Percentiles rank a stretch among this genome's conserved stretches.
Evolutionary conservation across 495 filamentous ascomycete genomes (phyloP).

Genomic region (Penicillium cinerascens): DNA sequence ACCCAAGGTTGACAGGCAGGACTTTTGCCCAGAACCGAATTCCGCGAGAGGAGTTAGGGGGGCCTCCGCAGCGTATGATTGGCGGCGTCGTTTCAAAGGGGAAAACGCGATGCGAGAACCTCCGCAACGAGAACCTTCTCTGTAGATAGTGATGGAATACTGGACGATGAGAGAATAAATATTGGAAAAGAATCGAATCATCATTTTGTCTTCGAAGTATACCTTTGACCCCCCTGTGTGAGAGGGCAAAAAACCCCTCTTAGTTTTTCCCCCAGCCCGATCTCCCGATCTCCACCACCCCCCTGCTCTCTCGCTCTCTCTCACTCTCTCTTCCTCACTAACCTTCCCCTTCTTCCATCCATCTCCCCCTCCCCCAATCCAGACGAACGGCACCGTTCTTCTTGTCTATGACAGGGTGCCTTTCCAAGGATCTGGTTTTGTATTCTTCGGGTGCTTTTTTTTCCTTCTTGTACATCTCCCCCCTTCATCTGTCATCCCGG

Average conservation of each 20-base stretch:
- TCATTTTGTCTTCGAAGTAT: neutral
- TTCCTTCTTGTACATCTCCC: slow-evolving; percentile 37
- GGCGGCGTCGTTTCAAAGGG: neutral
- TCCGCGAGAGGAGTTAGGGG: neutral
- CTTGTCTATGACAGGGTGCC: slow-evolving; percentile 26
- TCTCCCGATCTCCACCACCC: slow-evolving; percentile 1
- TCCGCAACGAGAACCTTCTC: neutral
- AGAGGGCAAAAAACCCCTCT: neutral
- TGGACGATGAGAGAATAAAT: neutral
- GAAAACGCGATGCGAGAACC: neutral
- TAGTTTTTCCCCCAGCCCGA: slow-evolving; percentile 1
- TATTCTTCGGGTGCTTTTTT: slow-evolving; percentile 14
- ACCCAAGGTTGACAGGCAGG: too few relatives aligned
- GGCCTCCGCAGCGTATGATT: neutral
- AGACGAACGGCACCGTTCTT: slow-evolving; percentile 27
- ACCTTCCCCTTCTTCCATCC: slow-evolving; percentile 18
- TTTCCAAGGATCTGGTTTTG: slow-evolving; percentile 29
- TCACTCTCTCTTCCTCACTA: slow-evolving; percentile 12
- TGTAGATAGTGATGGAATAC: neutral
- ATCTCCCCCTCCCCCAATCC: slow-evolving; percentile 13
- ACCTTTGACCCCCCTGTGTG: neutral
- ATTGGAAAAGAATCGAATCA: neutral
- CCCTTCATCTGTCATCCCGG: slow-evolving; percentile 14
- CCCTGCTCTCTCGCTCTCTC: slow-evolving; percentile 9
- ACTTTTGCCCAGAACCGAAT: neutral